Evolutionary conservation across 208 protist species (phyloP), one percentile per base, ranked within the genome.

Genomic region (Borovskyia barvae): DNA sequence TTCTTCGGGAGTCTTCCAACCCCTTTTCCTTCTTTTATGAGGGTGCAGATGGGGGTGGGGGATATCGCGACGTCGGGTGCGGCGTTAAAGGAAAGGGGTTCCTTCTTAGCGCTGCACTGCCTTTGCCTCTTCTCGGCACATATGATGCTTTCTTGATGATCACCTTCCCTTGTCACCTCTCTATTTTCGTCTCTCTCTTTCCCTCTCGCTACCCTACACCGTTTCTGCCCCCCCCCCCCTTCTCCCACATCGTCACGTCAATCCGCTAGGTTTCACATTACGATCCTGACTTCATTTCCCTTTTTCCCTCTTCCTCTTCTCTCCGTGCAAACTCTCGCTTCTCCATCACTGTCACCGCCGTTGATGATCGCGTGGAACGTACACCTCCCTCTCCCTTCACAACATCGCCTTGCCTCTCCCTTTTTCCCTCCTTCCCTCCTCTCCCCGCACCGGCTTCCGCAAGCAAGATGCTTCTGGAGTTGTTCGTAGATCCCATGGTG

Each of bases 401-500:
- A n/a, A n/a, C n/a, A n/a, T n/a, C n/a, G n/a, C n/a, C n/a, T n/a
- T n/a, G n/a, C n/a, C 35, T 55, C 35, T 55, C 49, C 26, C 35
- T 33, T 55, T 22, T 51, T n/a, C 46, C 28, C 15, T 45, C 40
- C 22, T 19, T 19, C 6, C 7, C n/a, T 19, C 28, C 8, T 30
- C 5, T n/a, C 9, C 6, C 2, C 24, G 22, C 33, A 14, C n/a
- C n/a, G n/a, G n/a, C n/a, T n/a, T n/a, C n/a, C n/a, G n/a, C n/a
- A n/a, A n/a, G n/a, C n/a, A n/a, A n/a, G n/a, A 74, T 73, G 72
- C 68, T 77, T 12, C 35, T 85, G 15, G 76, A 85, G 47, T 52
- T 74, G 7, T 56, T 85, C 25, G 53, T 87, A 1, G 84, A 91
- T 37, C 80, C 84, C n/a, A 77, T 73, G 55, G 68, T 79, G 14